Evolutionary conservation across 495 filamentous ascomycete genomes (phyloP).

Genomic region (Immersiella caudata): DNA sequence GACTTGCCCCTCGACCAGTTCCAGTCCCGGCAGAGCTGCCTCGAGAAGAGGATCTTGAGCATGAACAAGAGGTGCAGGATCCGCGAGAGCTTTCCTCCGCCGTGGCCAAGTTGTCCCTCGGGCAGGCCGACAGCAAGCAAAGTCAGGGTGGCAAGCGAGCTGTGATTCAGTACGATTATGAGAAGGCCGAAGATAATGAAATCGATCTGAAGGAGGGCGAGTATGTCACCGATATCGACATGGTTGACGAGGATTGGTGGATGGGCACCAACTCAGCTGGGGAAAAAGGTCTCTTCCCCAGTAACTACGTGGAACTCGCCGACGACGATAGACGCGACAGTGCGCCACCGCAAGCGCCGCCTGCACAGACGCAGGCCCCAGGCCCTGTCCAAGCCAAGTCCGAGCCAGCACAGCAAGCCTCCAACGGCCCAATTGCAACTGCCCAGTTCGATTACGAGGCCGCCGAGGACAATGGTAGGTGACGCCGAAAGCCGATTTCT

Average conservation of each 20-base stretch:
- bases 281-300: conserved; percentile 88
- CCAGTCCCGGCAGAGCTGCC: conserved; percentile 56
- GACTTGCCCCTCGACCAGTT: conserved; percentile 49
- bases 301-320: conserved; percentile 91
- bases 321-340: conserved; percentile 53
- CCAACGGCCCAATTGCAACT: conserved; percentile 65
- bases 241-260: conserved; percentile 99
- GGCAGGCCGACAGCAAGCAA: conserved; percentile 34
- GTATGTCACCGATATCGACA: conserved; percentile 90
- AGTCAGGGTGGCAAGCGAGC: conserved; percentile 63
- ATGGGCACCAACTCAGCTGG: conserved; percentile 81
- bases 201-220: conserved; percentile 89
- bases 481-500: not conserved
- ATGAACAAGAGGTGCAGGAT: conserved; percentile 64
- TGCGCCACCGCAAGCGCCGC: conserved; percentile 27
- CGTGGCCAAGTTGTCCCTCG: conserved; percentile 46
- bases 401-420: conserved; percentile 24
- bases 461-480: conserved; percentile 84
- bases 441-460: conserved; percentile 97
- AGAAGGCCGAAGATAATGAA: conserved; percentile 96
- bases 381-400: conserved; percentile 29
- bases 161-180: conserved; percentile 90
- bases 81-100: conserved; percentile 64
- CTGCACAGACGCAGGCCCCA: conserved; percentile 33
- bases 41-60: conserved; percentile 63